These are phyloP conservation scores for Crepidotus variabilis DNA, from an alignment of 768 basidiomycete genomes.

Conservation along the genomic window DNA sequence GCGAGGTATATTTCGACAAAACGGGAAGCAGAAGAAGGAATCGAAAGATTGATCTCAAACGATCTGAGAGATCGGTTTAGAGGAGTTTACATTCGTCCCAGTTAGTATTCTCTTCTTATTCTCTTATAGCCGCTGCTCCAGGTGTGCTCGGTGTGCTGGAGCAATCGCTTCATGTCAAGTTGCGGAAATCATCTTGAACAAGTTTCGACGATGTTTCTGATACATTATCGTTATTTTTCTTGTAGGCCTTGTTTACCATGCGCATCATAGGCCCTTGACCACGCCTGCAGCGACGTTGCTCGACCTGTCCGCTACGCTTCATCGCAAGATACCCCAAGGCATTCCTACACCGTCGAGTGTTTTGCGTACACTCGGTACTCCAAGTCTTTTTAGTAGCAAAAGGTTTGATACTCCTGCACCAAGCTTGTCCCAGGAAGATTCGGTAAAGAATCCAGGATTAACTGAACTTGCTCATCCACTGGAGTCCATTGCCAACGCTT, in stretches of 20 bases:
- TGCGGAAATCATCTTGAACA: background rate
- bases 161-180: background rate
- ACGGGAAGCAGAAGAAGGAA: slow-evolving; percentile 78
- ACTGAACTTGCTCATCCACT: slow-evolving; percentile 36
- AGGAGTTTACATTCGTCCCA: slow-evolving; percentile 84
- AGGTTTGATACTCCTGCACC: slow-evolving; percentile 7
- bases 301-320: slow-evolving; percentile 74
- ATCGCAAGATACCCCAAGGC: slow-evolving; percentile 51
- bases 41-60: slow-evolving; percentile 47
- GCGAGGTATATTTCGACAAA: slow-evolving; percentile 91
- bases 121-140: background rate
- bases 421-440: slow-evolving; percentile 17
- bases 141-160: background rate
- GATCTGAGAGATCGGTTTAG: slow-evolving; percentile 41
- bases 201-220: background rate
- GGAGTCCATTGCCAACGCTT: slow-evolving; percentile 69
- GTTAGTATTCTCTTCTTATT: slow-evolving; percentile 43
- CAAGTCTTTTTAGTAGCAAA: background rate
- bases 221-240: slow-evolving; percentile 2
- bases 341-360: slow-evolving; percentile 65
- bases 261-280: slow-evolving; percentile 86
- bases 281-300: slow-evolving; percentile 82
- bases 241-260: slow-evolving; percentile 92
- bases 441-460: slow-evolving; percentile 14
- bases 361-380: slow-evolving; percentile 48